Conservation (phyloP, 305 asterid genomes). For the Euphrasia arctica region DNA sequence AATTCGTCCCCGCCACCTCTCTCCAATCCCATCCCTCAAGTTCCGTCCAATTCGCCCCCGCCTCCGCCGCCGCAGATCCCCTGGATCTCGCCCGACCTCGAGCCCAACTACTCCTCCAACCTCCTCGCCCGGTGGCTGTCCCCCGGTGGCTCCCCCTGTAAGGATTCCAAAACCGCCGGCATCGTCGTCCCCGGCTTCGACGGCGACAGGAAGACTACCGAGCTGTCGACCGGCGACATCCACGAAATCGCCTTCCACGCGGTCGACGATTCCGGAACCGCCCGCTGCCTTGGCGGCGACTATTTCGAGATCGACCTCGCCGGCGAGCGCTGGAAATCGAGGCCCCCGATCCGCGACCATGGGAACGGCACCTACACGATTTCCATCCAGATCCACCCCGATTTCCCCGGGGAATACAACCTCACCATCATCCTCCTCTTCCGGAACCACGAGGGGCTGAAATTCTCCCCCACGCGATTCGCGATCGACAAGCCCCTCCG, state of each 20-base stretch:
- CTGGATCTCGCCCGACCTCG: slow-evolving; percentile 68
- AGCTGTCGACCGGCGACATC: slow-evolving; percentile 53
- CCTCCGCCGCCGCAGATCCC: slow-evolving; percentile 4
- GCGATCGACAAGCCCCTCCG: slow-evolving; percentile 63
- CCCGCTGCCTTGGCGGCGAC: slow-evolving; percentile 79
- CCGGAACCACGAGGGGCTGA: slow-evolving; percentile 63
- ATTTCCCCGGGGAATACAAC: slow-evolving; percentile 77
- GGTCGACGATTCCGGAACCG: slow-evolving; percentile 59
- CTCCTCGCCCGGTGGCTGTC: slow-evolving; percentile 58
- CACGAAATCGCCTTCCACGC: slow-evolving; percentile 79
- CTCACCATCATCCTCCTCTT: slow-evolving; percentile 70
- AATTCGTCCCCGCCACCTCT: slow-evolving; percentile 29
- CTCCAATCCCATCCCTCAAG: slow-evolving; percentile 3
- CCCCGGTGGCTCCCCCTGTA: slow-evolving; percentile 67
- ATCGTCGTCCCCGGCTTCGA: slow-evolving; percentile 52
- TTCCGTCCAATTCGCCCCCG: not conserved
- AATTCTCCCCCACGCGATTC: slow-evolving; percentile 63
- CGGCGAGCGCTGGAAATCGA: slow-evolving; percentile 79
- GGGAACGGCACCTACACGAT: slow-evolving; percentile 76
- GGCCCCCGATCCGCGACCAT: slow-evolving; percentile 73
- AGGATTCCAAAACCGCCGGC: slow-evolving; percentile 57
- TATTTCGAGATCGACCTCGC: slow-evolving; percentile 83
- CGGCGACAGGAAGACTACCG: slow-evolving; percentile 32
- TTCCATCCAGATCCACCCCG: slow-evolving; percentile 79
- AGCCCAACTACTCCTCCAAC: slow-evolving; percentile 55